Evolutionary conservation across 2,329 filamentous ascomycete genomes (phyloP).

Genomic region (Aspergillus novofumigatus): DNA sequence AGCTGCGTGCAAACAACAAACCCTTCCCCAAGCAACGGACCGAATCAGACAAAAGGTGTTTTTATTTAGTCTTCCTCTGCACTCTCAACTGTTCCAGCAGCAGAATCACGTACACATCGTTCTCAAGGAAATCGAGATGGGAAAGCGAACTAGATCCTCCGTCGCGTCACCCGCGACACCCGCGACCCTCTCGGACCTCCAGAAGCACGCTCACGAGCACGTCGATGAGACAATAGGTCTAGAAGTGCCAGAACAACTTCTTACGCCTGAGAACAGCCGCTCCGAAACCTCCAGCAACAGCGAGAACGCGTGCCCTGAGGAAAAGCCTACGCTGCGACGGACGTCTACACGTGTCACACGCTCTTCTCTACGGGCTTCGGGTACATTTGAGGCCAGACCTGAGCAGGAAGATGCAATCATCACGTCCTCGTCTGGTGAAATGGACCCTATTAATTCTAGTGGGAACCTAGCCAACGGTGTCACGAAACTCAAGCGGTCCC

Average conservation of each 20-base stretch:
- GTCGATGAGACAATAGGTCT: conserved; percentile 29
- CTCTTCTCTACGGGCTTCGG: conserved; percentile 32
- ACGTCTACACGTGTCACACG: conserved; percentile 39
- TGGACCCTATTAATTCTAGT: conserved; percentile 24
- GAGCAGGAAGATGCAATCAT: conserved; percentile 19
- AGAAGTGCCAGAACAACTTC: conserved; percentile 37
- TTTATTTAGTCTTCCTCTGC: neutral
- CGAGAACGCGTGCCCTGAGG: conserved; percentile 32
- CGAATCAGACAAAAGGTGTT: neutral
- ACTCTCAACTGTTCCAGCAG: conserved; percentile 6
- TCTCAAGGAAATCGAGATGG: conserved; percentile 19
- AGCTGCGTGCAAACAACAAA: neutral
- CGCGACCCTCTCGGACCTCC: conserved; percentile 24
- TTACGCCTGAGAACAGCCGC: conserved; percentile 41
- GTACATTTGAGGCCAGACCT: conserved; percentile 23
- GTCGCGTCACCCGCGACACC: conserved; percentile 31
- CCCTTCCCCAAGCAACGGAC: neutral
- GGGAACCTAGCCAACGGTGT: conserved; percentile 41
- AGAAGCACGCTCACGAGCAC: conserved; percentile 22
- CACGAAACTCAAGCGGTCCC: conserved; percentile 30
- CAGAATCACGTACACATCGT: conserved; percentile 2
- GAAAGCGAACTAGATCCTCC: conserved; percentile 23
- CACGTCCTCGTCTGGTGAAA: conserved; percentile 20
- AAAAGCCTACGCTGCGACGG: conserved; percentile 28
- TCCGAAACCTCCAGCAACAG: conserved; percentile 42